Evolutionary conservation across 1,284 basidiomycete species (phyloP), one percentile per base, ranked within the genome.

Genomic region (Albatrellus sp.): DNA sequence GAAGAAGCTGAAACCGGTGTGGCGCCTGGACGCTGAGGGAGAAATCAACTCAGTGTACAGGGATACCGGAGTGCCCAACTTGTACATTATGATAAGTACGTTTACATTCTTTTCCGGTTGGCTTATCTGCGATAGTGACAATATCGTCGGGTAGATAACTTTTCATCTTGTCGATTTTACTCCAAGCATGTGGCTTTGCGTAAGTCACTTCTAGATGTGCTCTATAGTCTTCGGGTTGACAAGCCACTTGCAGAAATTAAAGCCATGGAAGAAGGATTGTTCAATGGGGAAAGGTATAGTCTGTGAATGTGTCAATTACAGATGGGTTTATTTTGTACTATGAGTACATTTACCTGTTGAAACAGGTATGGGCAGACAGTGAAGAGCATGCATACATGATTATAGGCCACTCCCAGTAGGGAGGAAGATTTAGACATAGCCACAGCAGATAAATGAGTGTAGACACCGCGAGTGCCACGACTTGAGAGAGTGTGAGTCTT

Each of bases 131-230:
- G 11, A 41, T 11, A 9, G 10, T 19, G 37, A 45, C 45, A 47
- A 12, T 50, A 43, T 46, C 53, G 52, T 40, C 35, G 44, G 29
- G 47, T 55, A 68, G 75, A 76, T 0, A 75, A 70, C 50, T 58
- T 80, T 13, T 69, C 70, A 0, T 53, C 70, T 44, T 70, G 68
- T 45, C 64, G 79, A 2, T 73, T 76, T 58, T 65, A 75, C 52
- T 73, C 74, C 2, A 75, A 70, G 48, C 70, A 75, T 48, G 50
- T 82, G 17, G 76, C 77, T 0, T 60, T 80, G n/a, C 74, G 74
- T 75, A 52, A 57, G 73, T 67, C 17, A 19, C 46, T 44, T 36
- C 32, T 44, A 37, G 43, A 20, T 12, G 20, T 38, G 5, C 40
- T 7, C 42, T 4, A 7, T 32, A 12, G 4, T 19, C 10, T 43